Conservation (phyloP, 2,329 filamentous ascomycete genomes). For the Didymella glomerata region DNA sequence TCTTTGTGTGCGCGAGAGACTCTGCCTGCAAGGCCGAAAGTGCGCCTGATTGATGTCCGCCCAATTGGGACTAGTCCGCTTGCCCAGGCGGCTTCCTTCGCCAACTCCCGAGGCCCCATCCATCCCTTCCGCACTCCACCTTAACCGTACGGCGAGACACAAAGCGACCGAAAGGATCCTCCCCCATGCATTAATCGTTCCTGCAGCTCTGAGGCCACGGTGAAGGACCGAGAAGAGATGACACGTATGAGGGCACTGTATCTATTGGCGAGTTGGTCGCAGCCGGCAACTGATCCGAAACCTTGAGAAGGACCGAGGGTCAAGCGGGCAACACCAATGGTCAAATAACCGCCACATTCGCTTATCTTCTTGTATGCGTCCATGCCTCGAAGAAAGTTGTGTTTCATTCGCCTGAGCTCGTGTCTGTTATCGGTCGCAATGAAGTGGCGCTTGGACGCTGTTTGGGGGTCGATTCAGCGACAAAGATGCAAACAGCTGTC, state of each 20-base stretch:
- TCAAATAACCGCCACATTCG: background rate
- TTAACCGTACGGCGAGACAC: background rate
- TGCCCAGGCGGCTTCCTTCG: background rate
- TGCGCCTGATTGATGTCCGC: background rate
- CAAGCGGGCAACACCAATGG: background rate
- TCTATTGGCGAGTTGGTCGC: background rate
- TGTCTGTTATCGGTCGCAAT: background rate
- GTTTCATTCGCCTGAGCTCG: background rate
- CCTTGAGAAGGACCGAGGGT: background rate
- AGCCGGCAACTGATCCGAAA: background rate
- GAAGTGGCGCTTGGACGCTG: background rate
- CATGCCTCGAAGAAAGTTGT: background rate
- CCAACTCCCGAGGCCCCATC: background rate
- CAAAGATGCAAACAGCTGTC: background rate
- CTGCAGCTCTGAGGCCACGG: background rate
- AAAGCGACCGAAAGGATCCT: background rate
- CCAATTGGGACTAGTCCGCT: background rate
- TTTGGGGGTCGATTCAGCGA: background rate
- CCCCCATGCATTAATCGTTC: background rate
- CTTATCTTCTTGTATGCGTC: background rate
- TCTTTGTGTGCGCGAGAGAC: too few species aligned
- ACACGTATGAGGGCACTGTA: background rate
- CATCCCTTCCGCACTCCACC: background rate
- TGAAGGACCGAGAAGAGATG: background rate
- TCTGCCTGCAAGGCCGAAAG: background rate